Base-by-base conservation (phyloP, 2,329 filamentous ascomycete species). In the Trichoderma pleuroti region DNA sequence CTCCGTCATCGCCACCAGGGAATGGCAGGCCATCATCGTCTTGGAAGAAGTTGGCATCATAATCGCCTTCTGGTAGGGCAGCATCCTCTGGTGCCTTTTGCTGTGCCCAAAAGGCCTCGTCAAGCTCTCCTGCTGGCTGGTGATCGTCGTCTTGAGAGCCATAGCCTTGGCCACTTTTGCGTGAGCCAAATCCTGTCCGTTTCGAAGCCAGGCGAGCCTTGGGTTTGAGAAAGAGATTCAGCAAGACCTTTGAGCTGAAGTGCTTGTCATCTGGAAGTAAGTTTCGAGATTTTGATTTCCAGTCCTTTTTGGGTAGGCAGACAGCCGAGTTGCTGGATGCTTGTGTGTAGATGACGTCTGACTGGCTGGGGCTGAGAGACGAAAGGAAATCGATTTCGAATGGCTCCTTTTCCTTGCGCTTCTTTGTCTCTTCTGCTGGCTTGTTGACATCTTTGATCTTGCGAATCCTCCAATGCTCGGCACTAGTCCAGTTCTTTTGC, bases 401-500 rank as follows among this genome's bases (percentile, higher is more conserved):
- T 0, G 93, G 92, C 78, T 98, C 95, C 81, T 98, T 99, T 80
- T 98, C 96, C 81, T 98, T 98, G 73, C 94, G 89, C 76, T 90
- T 89, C 73, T 87, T 90, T 77, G 80, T 87, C 65, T 82, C 81
- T 16, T 87, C 84, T 10, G 87, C 84, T 9, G 89, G 86, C 80
- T 94, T 94, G 76, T 85, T 87, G 77, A 86, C 83, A 74, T 91
- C 89, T 77, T 98, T 98, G 80, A 99, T 96, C 78, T 94, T 93
- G 73, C 93, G 88, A 78, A 99, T 98, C 75, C 95, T 91, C 96
- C 96, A 99, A 81, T 99, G 96, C 80, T 98, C 96, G n/a, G 96
- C 95, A 62, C 94, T 97, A 7, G 92, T 91, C 95, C 96, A 99
- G 77, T 98, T 98, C 86, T 97, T 98, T 79, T 96, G 93, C 56